Conservation (phyloP, 2,329 filamentous ascomycete species). For the Colletotrichum brevisporum region DNA sequence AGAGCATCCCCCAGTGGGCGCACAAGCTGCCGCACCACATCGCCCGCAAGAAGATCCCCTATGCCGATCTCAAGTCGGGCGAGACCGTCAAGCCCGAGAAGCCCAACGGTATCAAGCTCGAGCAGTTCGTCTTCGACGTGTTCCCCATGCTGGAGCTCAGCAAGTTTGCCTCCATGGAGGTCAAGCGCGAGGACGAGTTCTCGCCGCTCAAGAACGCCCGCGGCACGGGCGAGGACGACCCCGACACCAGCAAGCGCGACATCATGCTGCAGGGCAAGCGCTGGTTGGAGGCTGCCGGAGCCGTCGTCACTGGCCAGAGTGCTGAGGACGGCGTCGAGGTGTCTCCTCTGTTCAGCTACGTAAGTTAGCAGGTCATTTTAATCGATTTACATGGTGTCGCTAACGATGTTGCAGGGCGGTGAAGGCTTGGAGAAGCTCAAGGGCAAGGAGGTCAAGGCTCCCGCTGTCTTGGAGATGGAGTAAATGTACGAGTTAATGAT, state of each 20-base stretch:
- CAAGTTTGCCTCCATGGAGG: constrained; percentile 96
- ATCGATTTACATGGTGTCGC: constrained; percentile 15
- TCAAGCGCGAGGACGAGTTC: constrained; percentile 97
- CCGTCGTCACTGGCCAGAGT: constrained; percentile 76
- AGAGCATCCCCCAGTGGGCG: constrained; percentile 89
- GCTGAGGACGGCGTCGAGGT: constrained; percentile 83
- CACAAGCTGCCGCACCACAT: constrained; percentile 94
- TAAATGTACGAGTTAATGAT: constrained; percentile 42
- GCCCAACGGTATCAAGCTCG: constrained; percentile 98
- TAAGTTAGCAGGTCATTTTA: constrained; percentile 67
- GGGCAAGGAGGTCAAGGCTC: constrained; percentile 66
- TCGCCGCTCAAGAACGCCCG: constrained; percentile 93
- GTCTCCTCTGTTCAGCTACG: constrained; percentile 94
- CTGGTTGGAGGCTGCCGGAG: constrained; percentile 87
- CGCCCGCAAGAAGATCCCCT: constrained; percentile 98
- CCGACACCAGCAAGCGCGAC: constrained; percentile 91
- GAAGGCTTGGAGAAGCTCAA: constrained; percentile 72
- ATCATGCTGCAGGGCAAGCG: constrained; percentile 91
- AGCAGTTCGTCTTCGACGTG: constrained; percentile 99
- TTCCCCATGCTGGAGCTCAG: constrained; percentile 89
- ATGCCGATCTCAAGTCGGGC: constrained; percentile 81
- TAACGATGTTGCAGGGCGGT: constrained; percentile 63
- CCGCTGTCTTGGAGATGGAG: constrained; percentile 65
- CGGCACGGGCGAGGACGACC: constrained; percentile 91
- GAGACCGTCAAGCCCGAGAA: constrained; percentile 90